Base-by-base conservation (phyloP, 176 grass and related monocot genomes). In the maize (Zea mays) region DNA sequence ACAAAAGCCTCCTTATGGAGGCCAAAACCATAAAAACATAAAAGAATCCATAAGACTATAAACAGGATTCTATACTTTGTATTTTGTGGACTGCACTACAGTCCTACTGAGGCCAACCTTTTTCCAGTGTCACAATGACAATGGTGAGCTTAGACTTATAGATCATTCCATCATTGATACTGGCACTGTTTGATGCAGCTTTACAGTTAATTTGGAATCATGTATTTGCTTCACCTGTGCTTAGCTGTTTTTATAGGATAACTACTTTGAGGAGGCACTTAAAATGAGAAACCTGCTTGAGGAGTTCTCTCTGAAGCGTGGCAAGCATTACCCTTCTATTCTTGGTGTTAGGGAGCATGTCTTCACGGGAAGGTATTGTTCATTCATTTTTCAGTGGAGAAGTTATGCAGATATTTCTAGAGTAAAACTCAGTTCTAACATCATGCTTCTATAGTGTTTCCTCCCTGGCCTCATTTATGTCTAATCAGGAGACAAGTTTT, bases 221-320 rank as follows among this genome's bases (percentile, higher is more conserved):
- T 41, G 19, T 54, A 20, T 47, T 80, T 71, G 1, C 17, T 39
- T 64, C 13, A 64, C 75, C 44, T 67, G 40, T 62, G 54, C 65
- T 85, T 51, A 68, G 8, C 71, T 68, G 17, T 71, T 81, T 80
- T 76, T 72, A 27, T 91, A 97, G 94, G 94, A 97, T 47, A 97
- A 97, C 57, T 97, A 97, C 76, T 97, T 97, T 3, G 94, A 97
- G 79, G 94, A 97, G 79, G 94, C 94, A 55, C 90, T 97, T 51
- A 97, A 93, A 85, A 93, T 97, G 90, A 91, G 94, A 81, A 97
- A 97, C 54, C 86, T 97, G 75, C 94, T 97, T 69, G 94, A 97
- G 88, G 94, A 97, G 67, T 97, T 97, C 62, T 81, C 72, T 82
- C 46, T 14, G 68, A 47, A 89, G 77, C 86, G 87, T 89, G 90